A percentile compares a stretch with the other conserved stretches of the same genome.
Evolutionary conservation across 2,329 filamentous ascomycete species (phyloP).

Genomic region (Coniochaeta sp.): DNA sequence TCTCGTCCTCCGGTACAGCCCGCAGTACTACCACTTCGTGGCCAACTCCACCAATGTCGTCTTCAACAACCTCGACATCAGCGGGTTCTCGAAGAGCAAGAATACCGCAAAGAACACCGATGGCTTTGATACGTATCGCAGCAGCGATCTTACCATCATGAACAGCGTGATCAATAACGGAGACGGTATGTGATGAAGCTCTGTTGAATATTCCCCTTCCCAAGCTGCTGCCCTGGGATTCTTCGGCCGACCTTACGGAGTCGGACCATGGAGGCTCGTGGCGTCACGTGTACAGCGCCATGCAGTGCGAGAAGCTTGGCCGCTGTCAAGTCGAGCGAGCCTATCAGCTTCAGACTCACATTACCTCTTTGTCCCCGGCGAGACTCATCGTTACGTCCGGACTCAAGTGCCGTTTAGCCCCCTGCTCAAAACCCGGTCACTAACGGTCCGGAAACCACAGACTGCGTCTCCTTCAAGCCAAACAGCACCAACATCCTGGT

Average conservation of each 20-base stretch:
- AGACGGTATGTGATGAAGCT: slow-evolving; percentile 35
- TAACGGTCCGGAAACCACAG: slow-evolving; percentile 12
- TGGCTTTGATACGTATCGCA: slow-evolving; percentile 55
- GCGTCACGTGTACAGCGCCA: not conserved
- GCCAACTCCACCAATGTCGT: slow-evolving; percentile 54
- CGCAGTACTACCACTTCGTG: slow-evolving; percentile 52
- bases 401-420: not conserved
- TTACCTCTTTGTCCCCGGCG: not conserved
- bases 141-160: slow-evolving; percentile 52
- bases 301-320: not conserved
- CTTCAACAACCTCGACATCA: slow-evolving; percentile 54
- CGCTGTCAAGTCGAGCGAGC: not conserved
- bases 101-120: slow-evolving; percentile 59
- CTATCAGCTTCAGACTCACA: not conserved
- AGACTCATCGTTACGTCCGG: slow-evolving; percentile 9
- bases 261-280: not conserved
- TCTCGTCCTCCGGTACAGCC: slow-evolving; percentile 49
- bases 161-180: slow-evolving; percentile 58
- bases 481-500: slow-evolving; percentile 53
- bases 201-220: too few species aligned
- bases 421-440: not conserved
- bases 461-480: slow-evolving; percentile 59
- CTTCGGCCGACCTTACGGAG: not conserved
- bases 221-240: not conserved
- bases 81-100: slow-evolving; percentile 41